phyloP scores from a whole-genome alignment of 495 filamentous ascomycete genomes.

The Podospora comata region DNA sequence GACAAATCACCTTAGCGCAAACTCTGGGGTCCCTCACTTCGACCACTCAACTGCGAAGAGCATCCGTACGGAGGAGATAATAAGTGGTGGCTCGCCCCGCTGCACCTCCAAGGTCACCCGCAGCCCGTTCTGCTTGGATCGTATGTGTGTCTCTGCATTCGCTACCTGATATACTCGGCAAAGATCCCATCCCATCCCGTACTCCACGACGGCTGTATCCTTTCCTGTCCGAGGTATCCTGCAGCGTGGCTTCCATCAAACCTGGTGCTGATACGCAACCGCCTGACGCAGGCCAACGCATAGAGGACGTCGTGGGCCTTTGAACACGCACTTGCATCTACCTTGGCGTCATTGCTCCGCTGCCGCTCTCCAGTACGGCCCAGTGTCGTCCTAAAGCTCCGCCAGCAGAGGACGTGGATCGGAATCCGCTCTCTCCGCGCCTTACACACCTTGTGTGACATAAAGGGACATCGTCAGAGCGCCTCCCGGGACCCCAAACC shows the following conservation, averaged over 20 bases:
- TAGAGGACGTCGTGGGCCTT: conserved; percentile 13
- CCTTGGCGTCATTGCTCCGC: conserved; percentile 5
- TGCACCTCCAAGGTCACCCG: conserved; percentile 37
- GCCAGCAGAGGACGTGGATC: conserved; percentile 15
- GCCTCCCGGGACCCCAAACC: conserved; percentile 2
- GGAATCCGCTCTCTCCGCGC: conserved; percentile 10
- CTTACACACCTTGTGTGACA: conserved; percentile 15
- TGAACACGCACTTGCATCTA: conserved; percentile 25
- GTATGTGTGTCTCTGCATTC: conserved; percentile 28
- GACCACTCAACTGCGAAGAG: conserved; percentile 43
- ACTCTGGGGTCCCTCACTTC: conserved; percentile 19
- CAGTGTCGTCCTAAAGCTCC: conserved; percentile 3
- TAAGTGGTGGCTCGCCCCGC: conserved; percentile 42
- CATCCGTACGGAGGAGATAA: conserved; percentile 24
- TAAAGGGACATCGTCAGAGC: conserved; percentile 12
- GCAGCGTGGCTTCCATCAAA: conserved; percentile 21
- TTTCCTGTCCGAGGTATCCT: conserved; percentile 19
- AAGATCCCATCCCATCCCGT: neutral
- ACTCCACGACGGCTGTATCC: conserved; percentile 8
- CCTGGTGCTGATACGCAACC: conserved; percentile 12
- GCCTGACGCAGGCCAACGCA: conserved; percentile 26
- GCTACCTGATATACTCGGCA: conserved; percentile 33
- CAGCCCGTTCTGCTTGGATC: conserved; percentile 26
- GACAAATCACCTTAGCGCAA: conserved; percentile 27
- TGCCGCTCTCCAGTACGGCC: conserved; percentile 1